These are phyloP conservation scores for Calonectria ilicicola DNA, from an alignment of 2,329 filamentous ascomycete species.

Conservation along the genomic window DNA sequence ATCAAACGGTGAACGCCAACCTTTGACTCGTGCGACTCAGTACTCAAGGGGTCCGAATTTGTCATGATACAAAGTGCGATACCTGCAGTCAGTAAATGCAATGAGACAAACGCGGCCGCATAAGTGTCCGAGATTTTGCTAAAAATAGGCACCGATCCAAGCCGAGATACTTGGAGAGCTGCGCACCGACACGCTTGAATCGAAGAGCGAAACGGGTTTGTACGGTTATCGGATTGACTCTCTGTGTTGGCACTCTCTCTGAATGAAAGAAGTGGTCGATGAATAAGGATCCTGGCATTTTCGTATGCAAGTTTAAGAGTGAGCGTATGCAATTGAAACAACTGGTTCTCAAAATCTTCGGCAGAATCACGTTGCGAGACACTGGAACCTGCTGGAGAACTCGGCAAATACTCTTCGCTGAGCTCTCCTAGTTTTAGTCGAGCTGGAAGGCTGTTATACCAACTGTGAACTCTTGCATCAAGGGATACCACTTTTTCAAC, in stretches of 20 bases:
- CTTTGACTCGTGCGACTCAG: slow-evolving; percentile 33
- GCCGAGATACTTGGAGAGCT: slow-evolving; percentile 36
- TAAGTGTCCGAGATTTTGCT: slow-evolving; percentile 36
- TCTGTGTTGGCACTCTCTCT: neutral
- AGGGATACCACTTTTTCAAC: neutral
- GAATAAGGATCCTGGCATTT: slow-evolving; percentile 47
- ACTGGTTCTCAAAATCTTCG: slow-evolving; percentile 22
- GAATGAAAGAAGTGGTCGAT: slow-evolving; percentile 35
- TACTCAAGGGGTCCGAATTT: slow-evolving; percentile 33
- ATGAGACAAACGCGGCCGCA: slow-evolving; percentile 37
- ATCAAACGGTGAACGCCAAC: slow-evolving; percentile 39
- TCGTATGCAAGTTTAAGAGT: slow-evolving; percentile 48
- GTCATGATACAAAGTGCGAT: slow-evolving; percentile 40
- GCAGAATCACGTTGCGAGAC: neutral
- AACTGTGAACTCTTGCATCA: slow-evolving; percentile 1
- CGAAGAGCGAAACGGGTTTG: slow-evolving; percentile 30
- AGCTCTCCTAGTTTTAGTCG: slow-evolving; percentile 10
- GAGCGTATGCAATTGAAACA: slow-evolving; percentile 48
- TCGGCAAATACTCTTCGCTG: neutral
- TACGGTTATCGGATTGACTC: rapidly evolving
- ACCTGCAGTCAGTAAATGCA: slow-evolving; percentile 42
- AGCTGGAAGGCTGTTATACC: neutral
- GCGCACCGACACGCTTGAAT: slow-evolving; percentile 35
- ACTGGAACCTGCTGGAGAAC: neutral
- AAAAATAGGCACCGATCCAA: slow-evolving; percentile 24